Percentiles rank a stretch among this genome's conserved stretches.
Conservation (phyloP, 2,329 filamentous ascomycete genomes). For the Byssothecium circinans region DNA sequence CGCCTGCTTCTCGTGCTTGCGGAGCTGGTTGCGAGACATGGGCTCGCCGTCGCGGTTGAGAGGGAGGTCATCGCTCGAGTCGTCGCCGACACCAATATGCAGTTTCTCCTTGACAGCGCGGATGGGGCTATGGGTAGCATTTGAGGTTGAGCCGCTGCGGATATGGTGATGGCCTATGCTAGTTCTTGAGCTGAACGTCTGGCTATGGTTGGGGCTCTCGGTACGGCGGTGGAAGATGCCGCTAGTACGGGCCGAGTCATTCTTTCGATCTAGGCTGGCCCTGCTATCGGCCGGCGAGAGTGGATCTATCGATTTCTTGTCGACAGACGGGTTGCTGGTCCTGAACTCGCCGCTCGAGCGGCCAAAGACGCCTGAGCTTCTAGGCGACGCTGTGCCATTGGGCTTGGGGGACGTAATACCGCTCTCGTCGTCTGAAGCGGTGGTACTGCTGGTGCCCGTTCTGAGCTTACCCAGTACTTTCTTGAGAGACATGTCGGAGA, state of each 20-base stretch:
- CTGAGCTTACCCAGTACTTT: constrained; percentile 50
- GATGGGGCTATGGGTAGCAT: constrained; percentile 40
- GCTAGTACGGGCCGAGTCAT: constrained; percentile 26
- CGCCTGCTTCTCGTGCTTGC: constrained; percentile 51
- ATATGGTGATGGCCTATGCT: constrained; percentile 16
- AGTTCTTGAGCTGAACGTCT: constrained; percentile 20
- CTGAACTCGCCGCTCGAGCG: constrained; percentile 39
- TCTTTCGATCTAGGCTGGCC: constrained; percentile 31
- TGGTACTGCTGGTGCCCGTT: constrained; percentile 35
- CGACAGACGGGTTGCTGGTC: constrained; percentile 29
- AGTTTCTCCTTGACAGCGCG: constrained; percentile 46
- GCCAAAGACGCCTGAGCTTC: constrained; percentile 30
- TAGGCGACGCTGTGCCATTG: constrained; percentile 35
- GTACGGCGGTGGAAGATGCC: constrained; percentile 42
- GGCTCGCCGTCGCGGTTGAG: constrained; percentile 54
- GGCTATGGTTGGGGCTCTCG: constrained; percentile 35
- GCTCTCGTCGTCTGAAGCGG: constrained; percentile 40
- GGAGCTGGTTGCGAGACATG: constrained; percentile 53
- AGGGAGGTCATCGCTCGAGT: constrained; percentile 41
- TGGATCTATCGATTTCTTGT: constrained; percentile 8
- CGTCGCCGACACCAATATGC: constrained; percentile 36
- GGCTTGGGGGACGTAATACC: constrained; percentile 32
- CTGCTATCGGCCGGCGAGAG: constrained; percentile 35
- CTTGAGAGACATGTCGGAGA: constrained; percentile 45
- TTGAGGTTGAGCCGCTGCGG: constrained; percentile 27